phyloP scores from a whole-genome alignment of 192 early-diverging fungal species.

The Backusella tarrabulga region DNA sequence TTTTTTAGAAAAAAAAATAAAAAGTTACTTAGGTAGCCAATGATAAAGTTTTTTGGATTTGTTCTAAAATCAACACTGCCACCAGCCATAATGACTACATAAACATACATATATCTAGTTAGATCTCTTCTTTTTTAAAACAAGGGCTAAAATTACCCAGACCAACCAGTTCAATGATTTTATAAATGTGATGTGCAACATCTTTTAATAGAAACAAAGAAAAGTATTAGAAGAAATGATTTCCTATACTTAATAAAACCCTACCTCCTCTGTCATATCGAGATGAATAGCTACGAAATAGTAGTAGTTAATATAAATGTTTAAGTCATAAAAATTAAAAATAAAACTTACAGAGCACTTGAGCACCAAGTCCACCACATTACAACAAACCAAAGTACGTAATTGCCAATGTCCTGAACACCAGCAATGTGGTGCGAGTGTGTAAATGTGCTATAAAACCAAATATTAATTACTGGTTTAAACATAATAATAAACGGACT shows the following conservation, averaged over 20 bases:
- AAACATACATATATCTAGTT: not conserved
- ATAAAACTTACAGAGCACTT: constrained; percentile 21
- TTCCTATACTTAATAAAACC: not conserved
- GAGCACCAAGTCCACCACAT: constrained; percentile 44
- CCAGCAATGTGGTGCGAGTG: constrained; percentile 43
- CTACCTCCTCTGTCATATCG: constrained; percentile 32
- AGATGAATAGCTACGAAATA: constrained; percentile 16
- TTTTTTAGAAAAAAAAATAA: not conserved
- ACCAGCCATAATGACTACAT: constrained; percentile 32
- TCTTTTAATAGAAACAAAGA: constrained; percentile 5
- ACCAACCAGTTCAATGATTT: constrained; percentile 29
- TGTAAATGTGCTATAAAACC: constrained; percentile 36
- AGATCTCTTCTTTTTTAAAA: not conserved
- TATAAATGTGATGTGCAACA: constrained; percentile 35
- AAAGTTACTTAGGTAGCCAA: constrained; percentile 31
- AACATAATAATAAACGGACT: not conserved
- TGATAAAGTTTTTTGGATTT: constrained; percentile 22
- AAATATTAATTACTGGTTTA: not conserved
- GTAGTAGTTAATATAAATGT: not conserved
- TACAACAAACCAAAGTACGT: constrained; percentile 34
- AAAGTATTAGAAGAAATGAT: not conserved
- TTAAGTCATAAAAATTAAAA: not conserved
- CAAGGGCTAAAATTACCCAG: constrained; percentile 11
- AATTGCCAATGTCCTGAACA: constrained; percentile 27
- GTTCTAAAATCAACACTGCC: constrained; percentile 11